phyloP scores from a whole-genome alignment of 495 filamentous ascomycete genomes.

The Hyphodiscus hymeniophilus region DNA sequence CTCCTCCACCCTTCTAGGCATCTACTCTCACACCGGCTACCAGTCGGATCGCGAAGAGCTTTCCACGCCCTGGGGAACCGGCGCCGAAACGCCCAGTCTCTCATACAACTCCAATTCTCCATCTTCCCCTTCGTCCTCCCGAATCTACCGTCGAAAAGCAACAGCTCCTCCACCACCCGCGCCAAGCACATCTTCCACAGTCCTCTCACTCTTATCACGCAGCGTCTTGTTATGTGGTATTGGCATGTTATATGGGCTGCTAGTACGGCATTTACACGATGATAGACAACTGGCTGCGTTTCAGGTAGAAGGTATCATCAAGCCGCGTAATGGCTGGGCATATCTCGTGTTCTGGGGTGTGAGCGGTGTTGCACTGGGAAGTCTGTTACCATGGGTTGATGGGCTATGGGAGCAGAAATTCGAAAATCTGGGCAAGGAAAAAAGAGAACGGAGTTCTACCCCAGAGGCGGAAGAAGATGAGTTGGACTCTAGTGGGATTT shows the following conservation, averaged over 20 bases:
- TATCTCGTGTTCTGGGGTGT: constrained; percentile 78
- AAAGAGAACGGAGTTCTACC: constrained; percentile 1
- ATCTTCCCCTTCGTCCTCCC: neutral
- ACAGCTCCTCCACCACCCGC: constrained; percentile 6
- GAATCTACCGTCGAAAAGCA: constrained; percentile 18
- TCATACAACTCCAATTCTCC: neutral
- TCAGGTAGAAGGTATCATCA: constrained; percentile 48
- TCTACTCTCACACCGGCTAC: constrained; percentile 65
- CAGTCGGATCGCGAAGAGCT: constrained; percentile 32
- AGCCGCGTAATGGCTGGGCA: constrained; percentile 45
- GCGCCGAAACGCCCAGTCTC: constrained; percentile 49
- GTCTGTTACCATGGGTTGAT: constrained; percentile 80
- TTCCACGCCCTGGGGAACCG: constrained; percentile 59
- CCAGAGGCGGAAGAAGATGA: constrained; percentile 18
- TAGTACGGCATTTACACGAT: constrained; percentile 78
- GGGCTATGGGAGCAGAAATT: constrained; percentile 26
- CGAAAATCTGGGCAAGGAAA: constrained; percentile 11
- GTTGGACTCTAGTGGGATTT: constrained; percentile 9
- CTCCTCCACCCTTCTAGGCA: constrained; percentile 80
- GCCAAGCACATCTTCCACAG: constrained; percentile 23
- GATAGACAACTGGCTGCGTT: constrained; percentile 55
- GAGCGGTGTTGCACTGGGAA: constrained; percentile 67
- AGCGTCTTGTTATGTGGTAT: constrained; percentile 66
- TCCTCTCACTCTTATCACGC: constrained; percentile 27
- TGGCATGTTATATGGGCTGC: constrained; percentile 74